Evolutionary conservation across 345 rosid species (phyloP), one percentile per base, ranked within the genome.

Genomic region (Salix arbutifolia): DNA sequence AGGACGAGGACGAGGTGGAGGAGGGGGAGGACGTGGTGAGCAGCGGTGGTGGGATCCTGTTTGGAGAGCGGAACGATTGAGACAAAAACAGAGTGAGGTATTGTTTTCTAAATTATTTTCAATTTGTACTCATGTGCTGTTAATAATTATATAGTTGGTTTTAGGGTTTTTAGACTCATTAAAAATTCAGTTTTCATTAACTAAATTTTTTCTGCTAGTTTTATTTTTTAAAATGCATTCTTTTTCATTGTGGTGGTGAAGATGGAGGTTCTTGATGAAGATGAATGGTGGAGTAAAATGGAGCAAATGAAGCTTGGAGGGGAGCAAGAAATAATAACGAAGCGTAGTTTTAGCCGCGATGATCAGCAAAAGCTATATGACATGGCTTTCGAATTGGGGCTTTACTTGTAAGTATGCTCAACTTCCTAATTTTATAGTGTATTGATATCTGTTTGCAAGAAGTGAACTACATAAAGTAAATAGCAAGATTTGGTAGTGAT

Each of bases 41-140:
- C 98, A 95, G 85, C 89, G 99, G 23, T 95, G 97, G 98, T 95
- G 99, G 99, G 99, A 95, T 82, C 98, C 99, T 0, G 99, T 85
- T 7, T 95, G 99, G 99, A 91, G 98, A 69, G 99, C 97, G 8
- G 97, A 93, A 88, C 96, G 96, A 19, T 81, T 95, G 84, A 88
- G 91, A 53, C 91, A 91, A 80, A 76, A 90, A 80, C 91, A 89
- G 0, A 92, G 79, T 46, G 92, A 95, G 94, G 97, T 90, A 78
- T 50, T 37, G 21, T 60, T 72, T 23, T 65, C 38, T 18, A 21
- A 50, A 50, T 50, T 61, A 16, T 60, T 37, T 21, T 67, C 19
- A 23, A 75, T 75, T 75, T 74, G 48, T 37, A 3, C 56, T 72
- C 21, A 17, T 10, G 8, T 19, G 21, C n/a, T 50, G 42, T 52